These are phyloP conservation scores for Henckelia pumila DNA, from an alignment of 257 asterid genomes.

Conservation along the genomic window DNA sequence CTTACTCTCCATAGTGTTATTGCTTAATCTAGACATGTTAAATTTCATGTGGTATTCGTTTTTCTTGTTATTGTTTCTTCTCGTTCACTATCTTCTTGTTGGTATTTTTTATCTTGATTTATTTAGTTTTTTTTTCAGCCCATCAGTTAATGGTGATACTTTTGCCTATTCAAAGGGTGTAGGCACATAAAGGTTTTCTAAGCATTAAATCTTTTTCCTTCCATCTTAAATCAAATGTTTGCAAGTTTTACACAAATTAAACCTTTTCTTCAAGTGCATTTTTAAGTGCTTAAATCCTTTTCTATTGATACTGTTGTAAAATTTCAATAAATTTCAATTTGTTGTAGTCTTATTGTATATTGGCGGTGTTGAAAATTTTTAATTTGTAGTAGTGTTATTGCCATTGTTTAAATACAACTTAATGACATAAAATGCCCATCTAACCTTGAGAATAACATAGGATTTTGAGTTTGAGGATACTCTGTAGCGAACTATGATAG, in stretches of 20 bases:
- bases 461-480: too few species aligned
- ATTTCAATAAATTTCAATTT: too few species aligned
- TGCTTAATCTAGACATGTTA: not conserved
- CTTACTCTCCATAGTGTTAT: not conserved
- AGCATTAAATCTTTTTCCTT: not conserved
- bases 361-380: not conserved
- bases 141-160: not conserved
- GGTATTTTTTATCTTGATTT: not conserved
- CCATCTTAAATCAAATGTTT: constrained; percentile 1
- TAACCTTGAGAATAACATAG: not conserved
- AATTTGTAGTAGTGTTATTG: not conserved
- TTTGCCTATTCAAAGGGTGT: not conserved
- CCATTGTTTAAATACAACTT: not conserved
- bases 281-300: not conserved
- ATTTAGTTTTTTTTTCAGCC: not conserved
- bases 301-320: too few species aligned
- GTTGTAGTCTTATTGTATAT: too few species aligned
- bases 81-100: constrained; percentile 3
- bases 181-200: constrained; percentile 8
- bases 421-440: not conserved
- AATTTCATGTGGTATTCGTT: not conserved
- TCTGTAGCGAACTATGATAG: too few species aligned
- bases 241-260: not conserved
- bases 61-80: constrained; percentile 5
- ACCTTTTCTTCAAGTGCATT: not conserved